Base-by-base conservation (phyloP, 352 stramenopile genomes). In the Pythium vanterpoolii region DNA sequence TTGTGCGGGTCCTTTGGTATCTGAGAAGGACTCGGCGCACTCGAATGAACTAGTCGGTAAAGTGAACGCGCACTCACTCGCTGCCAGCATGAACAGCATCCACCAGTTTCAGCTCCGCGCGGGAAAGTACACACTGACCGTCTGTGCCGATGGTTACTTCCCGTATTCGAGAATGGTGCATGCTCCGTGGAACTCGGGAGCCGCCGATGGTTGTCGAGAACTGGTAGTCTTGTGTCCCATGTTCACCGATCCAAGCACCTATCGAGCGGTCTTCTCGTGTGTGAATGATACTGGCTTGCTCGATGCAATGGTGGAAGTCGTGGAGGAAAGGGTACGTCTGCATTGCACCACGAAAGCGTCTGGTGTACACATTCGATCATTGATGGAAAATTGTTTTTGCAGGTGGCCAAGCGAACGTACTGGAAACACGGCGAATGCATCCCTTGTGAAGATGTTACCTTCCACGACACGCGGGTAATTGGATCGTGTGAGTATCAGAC, bases 221-320 rank as follows among this genome's bases (percentile, higher is more conserved):
- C 27, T 86, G 27, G 60, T 71, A 10, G 69, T 87, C 10, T 28
- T 90, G 21, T 74, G 74, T 38, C 70, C 76, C 19, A 11, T 43
- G 5, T 66, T 84, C 47, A 14, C 33, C 11, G 14, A 42, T 5
- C 30, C 62, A 3, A 24, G 56, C 13, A 59, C 59, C 3, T 83
- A 72, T 21, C 76, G 76, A 19, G 28, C 86, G n/a, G 46, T 87
- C n/a, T 74, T 88, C 36, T 79, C 74, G 28, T 79, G 68, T 23
- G 54, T 86, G 3, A 72, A 73, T 33, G 65, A 34, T 11, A 28
- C 54, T 1, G 31, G 64, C 5, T 67, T 33, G 8, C 79, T 90
- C 51, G 66, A 86, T 45, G 44, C 68, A 30, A 76, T 85, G 27
- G 6, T 90, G 4, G 74, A 86, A 9, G 51, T 79, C 10, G 64